These are phyloP conservation scores for Lentinula novae-zelandiae DNA, from an alignment of 1,284 basidiomycete genomes.

Conservation along the genomic window DNA sequence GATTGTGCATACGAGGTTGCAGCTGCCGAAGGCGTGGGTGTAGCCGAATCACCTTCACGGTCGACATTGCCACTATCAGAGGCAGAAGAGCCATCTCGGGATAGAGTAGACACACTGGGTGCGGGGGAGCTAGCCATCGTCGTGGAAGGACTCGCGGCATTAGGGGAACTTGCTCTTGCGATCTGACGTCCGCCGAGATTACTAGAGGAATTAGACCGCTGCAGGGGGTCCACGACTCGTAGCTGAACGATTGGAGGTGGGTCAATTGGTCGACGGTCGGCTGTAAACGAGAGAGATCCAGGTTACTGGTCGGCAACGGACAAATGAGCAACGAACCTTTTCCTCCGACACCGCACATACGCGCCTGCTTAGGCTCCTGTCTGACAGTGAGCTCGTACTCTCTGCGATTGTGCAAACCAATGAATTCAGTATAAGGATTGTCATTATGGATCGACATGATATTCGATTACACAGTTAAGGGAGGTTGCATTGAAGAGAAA, in stretches of 20 bases:
- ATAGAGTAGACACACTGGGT: slow-evolving; percentile 1
- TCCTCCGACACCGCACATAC: slow-evolving; percentile 92
- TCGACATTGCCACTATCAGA: background rate
- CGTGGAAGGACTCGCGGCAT: background rate
- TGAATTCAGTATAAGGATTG: slow-evolving; percentile 1
- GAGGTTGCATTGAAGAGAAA: slow-evolving; percentile 6
- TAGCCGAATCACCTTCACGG: slow-evolving; percentile 7
- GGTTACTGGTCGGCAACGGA: slow-evolving; percentile 13
- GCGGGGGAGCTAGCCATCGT: slow-evolving; percentile 5
- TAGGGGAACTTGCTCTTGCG: slow-evolving; percentile 23
- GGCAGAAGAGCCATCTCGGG: background rate
- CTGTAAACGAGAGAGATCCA: slow-evolving; percentile 35
- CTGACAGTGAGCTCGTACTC: slow-evolving; percentile 81
- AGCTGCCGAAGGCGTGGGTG: slow-evolving; percentile 6
- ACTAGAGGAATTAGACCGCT: background rate
- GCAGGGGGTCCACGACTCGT: slow-evolving; percentile 71
- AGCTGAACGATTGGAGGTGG: slow-evolving; percentile 97
- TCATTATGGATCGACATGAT: background rate
- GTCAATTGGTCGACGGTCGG: slow-evolving; percentile 91
- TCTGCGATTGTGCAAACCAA: slow-evolving; percentile 34
- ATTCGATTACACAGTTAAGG: slow-evolving; percentile 1
- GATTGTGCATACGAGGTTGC: slow-evolving; percentile 34
- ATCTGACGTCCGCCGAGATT: background rate
- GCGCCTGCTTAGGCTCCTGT: slow-evolving; percentile 87
- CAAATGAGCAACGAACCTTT: slow-evolving; percentile 46